Evolutionary conservation across 441 rosid genomes (phyloP).

Genomic region (Erysimum pusillum): DNA sequence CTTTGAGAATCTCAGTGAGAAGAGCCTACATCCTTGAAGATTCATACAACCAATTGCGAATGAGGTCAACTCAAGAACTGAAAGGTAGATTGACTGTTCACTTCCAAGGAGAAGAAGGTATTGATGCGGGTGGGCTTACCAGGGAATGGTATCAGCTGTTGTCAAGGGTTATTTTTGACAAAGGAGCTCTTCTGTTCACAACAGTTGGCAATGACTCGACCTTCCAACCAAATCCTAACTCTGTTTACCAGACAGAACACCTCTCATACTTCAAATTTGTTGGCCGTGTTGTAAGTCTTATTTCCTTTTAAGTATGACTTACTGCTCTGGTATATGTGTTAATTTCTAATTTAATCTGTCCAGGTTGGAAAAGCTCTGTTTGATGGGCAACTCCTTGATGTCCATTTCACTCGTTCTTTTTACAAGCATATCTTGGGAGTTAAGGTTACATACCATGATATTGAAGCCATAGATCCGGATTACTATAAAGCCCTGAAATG

Average conservation of each 20-base stretch:
- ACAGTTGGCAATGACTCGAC: constrained; percentile 98
- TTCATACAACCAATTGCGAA: constrained; percentile 91
- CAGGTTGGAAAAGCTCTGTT: constrained; percentile 97
- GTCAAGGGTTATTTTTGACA: constrained; percentile 97
- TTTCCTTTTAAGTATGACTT: constrained; percentile 13
- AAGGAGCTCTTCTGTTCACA: constrained; percentile 93
- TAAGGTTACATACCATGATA: constrained; percentile 93
- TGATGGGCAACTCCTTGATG: constrained; percentile 95
- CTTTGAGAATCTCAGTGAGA: constrained; percentile 91
- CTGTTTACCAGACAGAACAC: constrained; percentile 96
- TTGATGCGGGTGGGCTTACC: constrained; percentile 98
- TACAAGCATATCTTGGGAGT: constrained; percentile 94
- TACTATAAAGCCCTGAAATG: constrained; percentile 89
- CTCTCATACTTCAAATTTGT: constrained; percentile 97
- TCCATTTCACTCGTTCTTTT: constrained; percentile 95
- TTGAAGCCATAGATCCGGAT: constrained; percentile 97
- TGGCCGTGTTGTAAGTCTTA: constrained; percentile 91
- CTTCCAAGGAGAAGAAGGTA: constrained; percentile 97
- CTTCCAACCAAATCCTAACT: constrained; percentile 97
- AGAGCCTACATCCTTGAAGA: constrained; percentile 97
- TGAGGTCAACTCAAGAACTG: constrained; percentile 85
- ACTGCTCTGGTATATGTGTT: constrained; percentile 13
- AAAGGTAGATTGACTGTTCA: constrained; percentile 94
- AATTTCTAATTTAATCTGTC: constrained; percentile 37
- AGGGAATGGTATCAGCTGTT: constrained; percentile 98